phyloP scores from a whole-genome alignment of 208 protist species.

The Herpetomonas muscarum region DNA sequence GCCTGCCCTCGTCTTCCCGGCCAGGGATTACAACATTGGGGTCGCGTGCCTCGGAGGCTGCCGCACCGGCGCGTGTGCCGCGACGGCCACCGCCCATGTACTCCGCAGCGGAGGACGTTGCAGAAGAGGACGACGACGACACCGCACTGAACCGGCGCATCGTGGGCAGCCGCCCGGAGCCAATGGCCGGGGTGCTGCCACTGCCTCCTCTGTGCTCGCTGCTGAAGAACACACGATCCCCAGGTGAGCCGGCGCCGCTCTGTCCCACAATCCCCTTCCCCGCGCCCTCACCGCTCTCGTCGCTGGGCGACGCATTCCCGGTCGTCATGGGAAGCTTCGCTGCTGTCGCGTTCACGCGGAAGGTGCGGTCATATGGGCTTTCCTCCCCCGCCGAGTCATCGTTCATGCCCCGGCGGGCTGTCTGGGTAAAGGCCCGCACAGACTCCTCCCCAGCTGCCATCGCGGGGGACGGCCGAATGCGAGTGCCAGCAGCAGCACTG shows the following conservation, averaged over 20 bases:
- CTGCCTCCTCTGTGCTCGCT: background rate
- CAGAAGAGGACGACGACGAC: constrained; percentile 5
- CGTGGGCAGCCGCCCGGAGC: background rate
- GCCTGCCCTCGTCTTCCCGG: no score
- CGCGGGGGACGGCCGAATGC: background rate
- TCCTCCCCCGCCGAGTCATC: background rate
- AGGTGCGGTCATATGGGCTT: background rate
- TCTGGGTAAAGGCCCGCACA: background rate
- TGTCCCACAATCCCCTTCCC: no score
- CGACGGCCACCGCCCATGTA: constrained; percentile 4
- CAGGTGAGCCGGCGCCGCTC: no score
- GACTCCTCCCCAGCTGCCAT: background rate
- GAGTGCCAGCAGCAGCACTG: background rate
- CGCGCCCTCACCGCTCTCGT: no score
- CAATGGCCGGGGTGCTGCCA: background rate
- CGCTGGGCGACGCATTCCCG: no score
- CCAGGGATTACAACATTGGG: no score
- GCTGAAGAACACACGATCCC: no score
- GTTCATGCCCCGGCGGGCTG: background rate
- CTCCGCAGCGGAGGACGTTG: constrained; percentile 11
- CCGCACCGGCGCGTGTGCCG: background rate
- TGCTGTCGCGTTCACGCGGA: no score
- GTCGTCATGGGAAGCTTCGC: no score
- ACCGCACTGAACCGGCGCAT: constrained; percentile 3
- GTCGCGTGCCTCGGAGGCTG: no score